Percentiles rank a stretch among this genome's conserved stretches.
Conservation (phyloP, 768 basidiomycete species). For the Mycena albidolilacea region DNA sequence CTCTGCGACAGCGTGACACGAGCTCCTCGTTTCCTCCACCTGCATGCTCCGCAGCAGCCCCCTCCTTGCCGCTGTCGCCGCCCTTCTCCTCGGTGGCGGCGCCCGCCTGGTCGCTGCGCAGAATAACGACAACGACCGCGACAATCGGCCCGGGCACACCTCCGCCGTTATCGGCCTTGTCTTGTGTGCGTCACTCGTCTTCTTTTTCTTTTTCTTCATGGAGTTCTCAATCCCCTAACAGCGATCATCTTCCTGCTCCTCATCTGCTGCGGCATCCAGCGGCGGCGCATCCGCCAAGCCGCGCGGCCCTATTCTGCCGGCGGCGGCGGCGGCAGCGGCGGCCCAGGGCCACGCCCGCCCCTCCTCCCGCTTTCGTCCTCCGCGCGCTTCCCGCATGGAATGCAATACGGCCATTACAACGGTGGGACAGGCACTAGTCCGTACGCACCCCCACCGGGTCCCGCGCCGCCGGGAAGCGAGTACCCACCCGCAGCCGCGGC, state of each 20-base stretch:
- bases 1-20: not conserved
- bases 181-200: not conserved
- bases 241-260: slow-evolving; percentile 21
- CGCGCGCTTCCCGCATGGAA: slow-evolving; percentile 22
- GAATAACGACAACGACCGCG: not conserved
- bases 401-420: slow-evolving; percentile 21
- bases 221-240: not conserved
- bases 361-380: slow-evolving; percentile 4
- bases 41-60: not conserved
- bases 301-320: too few relatives aligned
- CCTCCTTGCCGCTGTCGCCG: not conserved
- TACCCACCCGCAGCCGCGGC: slow-evolving; percentile 28
- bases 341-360: not conserved
- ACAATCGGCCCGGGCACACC: not conserved
- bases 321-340: too few relatives aligned
- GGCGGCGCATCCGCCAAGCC: slow-evolving; percentile 4
- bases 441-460: not conserved
- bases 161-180: not conserved
- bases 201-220: not conserved
- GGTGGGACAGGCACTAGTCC: not conserved
- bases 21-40: not conserved
- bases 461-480: slow-evolving; percentile 9
- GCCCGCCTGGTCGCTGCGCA: not conserved
- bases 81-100: too few relatives aligned
- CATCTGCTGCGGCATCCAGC: slow-evolving; percentile 32